A percentile compares a stretch with the other conserved stretches of the same genome.
phyloP scores from a whole-genome alignment of 2,329 filamentous ascomycete species.

The Ploettnerulaceae sp. region DNA sequence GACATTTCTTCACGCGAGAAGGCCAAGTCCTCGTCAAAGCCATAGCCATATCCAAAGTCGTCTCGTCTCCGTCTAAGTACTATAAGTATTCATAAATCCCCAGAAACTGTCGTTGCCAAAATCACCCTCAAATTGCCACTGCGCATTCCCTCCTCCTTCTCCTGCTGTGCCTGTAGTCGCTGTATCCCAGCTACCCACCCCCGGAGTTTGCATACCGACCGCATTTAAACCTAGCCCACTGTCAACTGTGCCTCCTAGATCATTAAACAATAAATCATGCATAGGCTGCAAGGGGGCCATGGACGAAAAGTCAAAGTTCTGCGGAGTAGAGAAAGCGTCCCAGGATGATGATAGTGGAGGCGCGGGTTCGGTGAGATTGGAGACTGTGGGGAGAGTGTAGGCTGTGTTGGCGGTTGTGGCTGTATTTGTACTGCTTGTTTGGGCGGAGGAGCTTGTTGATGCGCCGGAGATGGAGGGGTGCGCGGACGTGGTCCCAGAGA shows the following conservation, averaged over 20 bases:
- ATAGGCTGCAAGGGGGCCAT: slow-evolving; percentile 54
- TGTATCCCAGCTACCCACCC: background rate
- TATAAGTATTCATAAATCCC: slow-evolving; percentile 47
- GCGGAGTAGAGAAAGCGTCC: slow-evolving; percentile 16
- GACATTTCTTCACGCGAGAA: too few relatives aligned
- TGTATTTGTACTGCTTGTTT: background rate
- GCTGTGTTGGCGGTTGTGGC: slow-evolving; percentile 4
- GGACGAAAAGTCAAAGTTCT: slow-evolving; percentile 44
- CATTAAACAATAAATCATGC: slow-evolving; percentile 53
- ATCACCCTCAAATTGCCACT: slow-evolving; percentile 51
- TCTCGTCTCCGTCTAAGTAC: background rate
- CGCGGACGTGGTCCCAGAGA: background rate
- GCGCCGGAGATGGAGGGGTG: slow-evolving; percentile 18
- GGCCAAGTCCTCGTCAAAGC: background rate
- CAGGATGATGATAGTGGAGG: slow-evolving; percentile 13
- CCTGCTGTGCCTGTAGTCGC: slow-evolving; percentile 1
- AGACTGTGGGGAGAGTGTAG: slow-evolving; percentile 29
- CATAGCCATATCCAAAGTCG: background rate
- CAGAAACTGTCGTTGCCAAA: slow-evolving; percentile 53
- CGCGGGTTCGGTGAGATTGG: slow-evolving; percentile 24
- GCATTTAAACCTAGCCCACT: slow-evolving; percentile 9
- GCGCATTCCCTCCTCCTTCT: slow-evolving; percentile 1
- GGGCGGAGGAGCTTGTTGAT: slow-evolving; percentile 11
- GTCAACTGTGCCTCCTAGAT: slow-evolving; percentile 35
- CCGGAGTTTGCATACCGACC: slow-evolving; percentile 6